Evolutionary conservation across 2,329 filamentous ascomycete genomes (phyloP), one percentile per base, ranked within the genome.

Genomic region (Ilyonectria mors-panacis): DNA sequence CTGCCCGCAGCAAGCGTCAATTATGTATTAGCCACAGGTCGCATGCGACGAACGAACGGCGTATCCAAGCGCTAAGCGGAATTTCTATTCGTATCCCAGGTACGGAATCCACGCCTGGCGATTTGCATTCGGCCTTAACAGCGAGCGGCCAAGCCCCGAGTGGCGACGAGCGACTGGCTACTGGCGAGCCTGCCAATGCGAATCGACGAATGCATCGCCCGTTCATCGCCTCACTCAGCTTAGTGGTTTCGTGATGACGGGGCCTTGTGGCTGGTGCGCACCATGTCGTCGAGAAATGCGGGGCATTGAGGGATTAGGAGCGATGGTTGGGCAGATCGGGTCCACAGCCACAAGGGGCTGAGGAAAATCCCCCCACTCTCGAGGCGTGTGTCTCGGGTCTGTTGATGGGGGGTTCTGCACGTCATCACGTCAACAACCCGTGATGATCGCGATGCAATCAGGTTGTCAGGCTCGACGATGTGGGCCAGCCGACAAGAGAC

Each of bases 181-280:
- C n/a, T 51, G 26, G 47, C 28, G 28, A 33, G 26, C 23, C 23
- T 28, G 45, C 45, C 45, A 48, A 48, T 26, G 45, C 45, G 7
- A 50, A 28, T 8, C 15, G 26, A 50, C 26, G 26, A 28, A 10
- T 12, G 21, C 47, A 28, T 30, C 26, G 47, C 47, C 47, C 28
- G 23, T 28, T 17, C 9, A 12, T 28, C 15, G 23, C 19, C 21
- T 48, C 26, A 19, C 39, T 42, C 19, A 23, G 35, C 44, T 54
- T 51, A 50, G 47, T 23, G 63, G 21, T 58, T 42, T 51, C 42
- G 69, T 64, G 66, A 74, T 73, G 72, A 73, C 58, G 62, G 59
- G 26, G 47, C 26, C 58, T 55, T 68, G 72, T 70, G 72, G 70
- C 70, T 73, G 53, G 44, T 70, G 65, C 39, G 17, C 47, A 17